Evolutionary conservation across 1,284 basidiomycete species (phyloP).

Genomic region (Tilletia walkeri): DNA sequence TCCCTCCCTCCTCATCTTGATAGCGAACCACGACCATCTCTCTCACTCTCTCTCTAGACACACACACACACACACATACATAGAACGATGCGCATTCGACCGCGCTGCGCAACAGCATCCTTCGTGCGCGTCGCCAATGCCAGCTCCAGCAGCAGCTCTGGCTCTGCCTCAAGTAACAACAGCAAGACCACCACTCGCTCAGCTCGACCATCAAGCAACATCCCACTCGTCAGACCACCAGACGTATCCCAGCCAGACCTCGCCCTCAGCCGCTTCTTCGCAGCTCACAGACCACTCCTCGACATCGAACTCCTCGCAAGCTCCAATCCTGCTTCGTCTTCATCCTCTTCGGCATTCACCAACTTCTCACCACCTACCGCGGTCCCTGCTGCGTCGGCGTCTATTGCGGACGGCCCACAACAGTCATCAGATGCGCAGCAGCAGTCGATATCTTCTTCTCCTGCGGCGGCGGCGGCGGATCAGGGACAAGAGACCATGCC

Average conservation of each 20-base stretch:
- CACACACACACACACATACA: not conserved
- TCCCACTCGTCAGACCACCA: not conserved
- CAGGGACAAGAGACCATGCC: too few relatives aligned
- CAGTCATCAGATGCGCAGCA: too few relatives aligned
- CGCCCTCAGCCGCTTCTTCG: constrained; percentile 9
- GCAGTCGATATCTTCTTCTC: too few relatives aligned
- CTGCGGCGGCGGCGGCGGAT: too few relatives aligned
- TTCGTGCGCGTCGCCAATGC: not conserved
- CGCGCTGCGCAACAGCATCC: not conserved
- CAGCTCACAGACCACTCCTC: constrained; percentile 13
- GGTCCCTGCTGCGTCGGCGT: too few relatives aligned
- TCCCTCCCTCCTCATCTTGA: too few relatives aligned
- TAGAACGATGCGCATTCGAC: not conserved
- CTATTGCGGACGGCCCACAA: too few relatives aligned
- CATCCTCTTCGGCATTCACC: not conserved
- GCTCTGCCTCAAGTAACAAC: too few relatives aligned
- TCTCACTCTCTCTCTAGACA: not conserved
- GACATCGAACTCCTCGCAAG: constrained; percentile 5
- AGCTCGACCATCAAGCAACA: not conserved
- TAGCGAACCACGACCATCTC: constrained; percentile 10
- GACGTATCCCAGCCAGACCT: constrained; percentile 6
- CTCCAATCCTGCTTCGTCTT: not conserved
- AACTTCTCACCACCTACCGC: too few relatives aligned
- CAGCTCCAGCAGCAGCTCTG: too few relatives aligned
- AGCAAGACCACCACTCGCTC: too few relatives aligned